Evolutionary conservation across 805 yeast genomes (phyloP).

Genomic region (Yarrowia phangngaensis): DNA sequence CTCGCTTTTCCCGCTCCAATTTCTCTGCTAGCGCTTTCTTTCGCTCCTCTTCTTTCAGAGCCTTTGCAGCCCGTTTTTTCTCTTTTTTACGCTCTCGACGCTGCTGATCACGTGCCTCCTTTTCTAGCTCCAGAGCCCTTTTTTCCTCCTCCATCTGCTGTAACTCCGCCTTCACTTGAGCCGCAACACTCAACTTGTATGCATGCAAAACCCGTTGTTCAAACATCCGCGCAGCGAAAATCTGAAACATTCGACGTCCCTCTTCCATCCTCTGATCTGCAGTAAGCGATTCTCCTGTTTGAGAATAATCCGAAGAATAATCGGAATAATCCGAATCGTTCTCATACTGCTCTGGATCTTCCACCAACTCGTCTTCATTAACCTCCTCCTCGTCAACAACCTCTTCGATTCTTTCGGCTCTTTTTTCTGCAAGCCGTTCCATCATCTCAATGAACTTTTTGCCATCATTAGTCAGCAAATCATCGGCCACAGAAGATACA

Average conservation of each 20-base stretch:
- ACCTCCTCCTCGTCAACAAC: conserved; percentile 36
- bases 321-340: conserved; percentile 39
- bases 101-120: conserved; percentile 38
- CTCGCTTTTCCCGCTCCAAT: conserved; percentile 32
- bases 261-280: conserved; percentile 64
- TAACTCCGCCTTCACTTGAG: conserved; percentile 42
- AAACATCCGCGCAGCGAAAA: conserved; percentile 73
- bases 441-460: conserved; percentile 71
- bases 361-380: conserved; percentile 39
- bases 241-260: conserved; percentile 72
- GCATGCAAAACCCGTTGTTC: conserved; percentile 70
- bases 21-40: conserved; percentile 39
- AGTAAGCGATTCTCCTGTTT: conserved; percentile 38
- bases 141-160: conserved; percentile 39
- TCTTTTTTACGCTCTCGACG: conserved; percentile 45
- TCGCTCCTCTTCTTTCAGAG: conserved; percentile 43
- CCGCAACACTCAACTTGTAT: conserved; percentile 75
- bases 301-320: conserved; percentile 27
- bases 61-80: conserved; percentile 42
- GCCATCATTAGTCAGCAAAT: conserved; percentile 73
- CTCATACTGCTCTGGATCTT: conserved; percentile 43
- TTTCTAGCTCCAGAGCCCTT: conserved; percentile 35
- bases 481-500: conserved; percentile 64
- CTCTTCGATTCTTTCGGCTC: conserved; percentile 42
- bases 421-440: conserved; percentile 59